Evolutionary conservation across 306 rosid species (phyloP).

Genomic region (Medicago ruthenica): DNA sequence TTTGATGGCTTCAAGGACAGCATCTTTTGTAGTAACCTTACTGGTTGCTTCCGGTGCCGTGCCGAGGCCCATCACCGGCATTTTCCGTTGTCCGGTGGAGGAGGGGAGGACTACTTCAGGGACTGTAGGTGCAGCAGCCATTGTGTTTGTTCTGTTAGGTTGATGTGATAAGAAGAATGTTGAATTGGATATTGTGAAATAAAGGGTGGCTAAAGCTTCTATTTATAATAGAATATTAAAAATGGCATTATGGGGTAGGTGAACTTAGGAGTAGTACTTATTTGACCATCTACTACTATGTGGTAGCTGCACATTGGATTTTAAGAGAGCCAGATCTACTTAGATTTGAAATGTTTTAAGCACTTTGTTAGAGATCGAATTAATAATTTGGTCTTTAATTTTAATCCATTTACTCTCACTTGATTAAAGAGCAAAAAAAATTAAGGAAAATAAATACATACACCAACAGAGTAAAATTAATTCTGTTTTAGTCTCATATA

Average conservation of each 20-base stretch:
- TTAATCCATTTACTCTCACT: too few species aligned
- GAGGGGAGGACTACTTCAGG: conserved; percentile 35
- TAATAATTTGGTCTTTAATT: too few species aligned
- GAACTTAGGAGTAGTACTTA: background rate
- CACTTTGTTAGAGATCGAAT: too few species aligned
- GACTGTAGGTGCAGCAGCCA: background rate
- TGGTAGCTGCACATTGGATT: conserved; percentile 11
- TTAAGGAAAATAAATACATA: too few species aligned
- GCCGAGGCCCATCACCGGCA: conserved; percentile 50
- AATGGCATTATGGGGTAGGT: background rate
- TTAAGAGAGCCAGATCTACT: background rate
- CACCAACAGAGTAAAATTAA: too few species aligned
- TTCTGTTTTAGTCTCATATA: too few species aligned
- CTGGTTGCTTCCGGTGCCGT: conserved; percentile 45
- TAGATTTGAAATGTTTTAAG: background rate
- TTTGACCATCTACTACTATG: conserved; percentile 8
- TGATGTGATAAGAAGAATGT: background rate
- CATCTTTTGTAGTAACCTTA: conserved; percentile 46
- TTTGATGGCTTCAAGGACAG: conserved; percentile 56
- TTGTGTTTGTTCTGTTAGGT: background rate
- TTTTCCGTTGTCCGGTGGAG: conserved; percentile 32
- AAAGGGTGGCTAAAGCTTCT: conserved; percentile 3
- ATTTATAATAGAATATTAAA: conserved; percentile 16
- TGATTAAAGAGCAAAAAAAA: too few species aligned
- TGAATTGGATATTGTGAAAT: background rate